These are phyloP conservation scores for Anthostomella pinea DNA, from an alignment of 2,329 filamentous ascomycete genomes.

Conservation along the genomic window DNA sequence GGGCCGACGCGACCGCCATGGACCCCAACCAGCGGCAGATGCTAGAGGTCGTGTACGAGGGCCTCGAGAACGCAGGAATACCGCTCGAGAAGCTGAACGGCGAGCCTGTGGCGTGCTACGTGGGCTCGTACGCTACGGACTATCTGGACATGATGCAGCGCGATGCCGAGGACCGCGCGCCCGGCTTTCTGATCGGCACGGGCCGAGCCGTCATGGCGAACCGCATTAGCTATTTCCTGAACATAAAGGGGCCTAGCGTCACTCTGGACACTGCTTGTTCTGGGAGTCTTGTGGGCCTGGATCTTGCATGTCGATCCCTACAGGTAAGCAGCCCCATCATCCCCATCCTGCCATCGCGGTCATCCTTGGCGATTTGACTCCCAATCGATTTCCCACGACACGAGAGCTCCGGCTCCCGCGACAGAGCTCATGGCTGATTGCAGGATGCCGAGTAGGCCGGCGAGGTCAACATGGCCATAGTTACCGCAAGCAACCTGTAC, in stretches of 20 bases:
- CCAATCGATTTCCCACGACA: too few species aligned
- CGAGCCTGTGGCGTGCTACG: conserved; percentile 18
- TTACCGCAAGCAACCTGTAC: conserved; percentile 32
- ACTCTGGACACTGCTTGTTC: conserved; percentile 10
- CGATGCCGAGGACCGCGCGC: conserved; percentile 3
- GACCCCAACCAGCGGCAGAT: conserved; percentile 27
- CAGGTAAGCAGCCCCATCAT: too few species aligned
- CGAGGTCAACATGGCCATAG: conserved; percentile 24
- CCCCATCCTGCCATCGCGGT: too few species aligned
- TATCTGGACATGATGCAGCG: conserved; percentile 5
- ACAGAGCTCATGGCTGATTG: too few species aligned
- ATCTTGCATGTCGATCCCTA: conserved; percentile 6
- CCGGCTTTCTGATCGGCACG: conserved; percentile 14
- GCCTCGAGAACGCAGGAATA: conserved; percentile 27
- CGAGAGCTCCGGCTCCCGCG: too few species aligned
- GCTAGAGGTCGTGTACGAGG: conserved; percentile 30
- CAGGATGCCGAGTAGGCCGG: too few species aligned
- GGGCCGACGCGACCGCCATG: conserved; percentile 17
- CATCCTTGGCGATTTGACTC: too few species aligned
- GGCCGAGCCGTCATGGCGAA: conserved; percentile 29
- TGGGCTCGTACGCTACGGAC: conserved; percentile 17
- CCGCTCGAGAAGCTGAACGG: conserved; percentile 14
- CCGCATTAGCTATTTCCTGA: conserved; percentile 33
- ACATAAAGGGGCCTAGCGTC: conserved; percentile 28
- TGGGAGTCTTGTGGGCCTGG: conserved; percentile 6